Evolutionary conservation across 495 filamentous ascomycete species (phyloP).

Genomic region (Xeromyces bisporus): DNA sequence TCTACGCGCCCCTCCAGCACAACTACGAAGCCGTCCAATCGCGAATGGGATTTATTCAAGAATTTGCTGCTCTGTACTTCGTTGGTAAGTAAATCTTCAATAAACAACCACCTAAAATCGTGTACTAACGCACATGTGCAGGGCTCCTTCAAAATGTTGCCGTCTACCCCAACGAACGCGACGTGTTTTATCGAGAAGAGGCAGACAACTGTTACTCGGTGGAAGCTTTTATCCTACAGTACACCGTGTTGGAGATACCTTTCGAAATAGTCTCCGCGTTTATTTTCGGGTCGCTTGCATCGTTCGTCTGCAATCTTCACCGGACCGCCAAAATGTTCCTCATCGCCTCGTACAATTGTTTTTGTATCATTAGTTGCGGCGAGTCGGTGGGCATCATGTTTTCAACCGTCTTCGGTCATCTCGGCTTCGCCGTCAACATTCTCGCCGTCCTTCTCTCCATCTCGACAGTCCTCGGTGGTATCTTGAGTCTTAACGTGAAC

Average conservation of each 20-base stretch:
- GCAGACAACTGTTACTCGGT: constrained; percentile 49
- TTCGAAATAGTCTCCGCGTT: constrained; percentile 47
- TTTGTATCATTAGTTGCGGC: constrained; percentile 55
- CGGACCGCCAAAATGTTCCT: constrained; percentile 46
- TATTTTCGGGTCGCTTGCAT: constrained; percentile 43
- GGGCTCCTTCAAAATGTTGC: constrained; percentile 67
- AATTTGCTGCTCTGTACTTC: constrained; percentile 54
- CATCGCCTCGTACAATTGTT: constrained; percentile 46
- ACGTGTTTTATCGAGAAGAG: constrained; percentile 55
- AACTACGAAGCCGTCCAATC: constrained; percentile 52
- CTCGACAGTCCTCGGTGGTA: constrained; percentile 47
- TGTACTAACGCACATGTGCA: no score
- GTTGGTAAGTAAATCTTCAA: constrained; percentile 43
- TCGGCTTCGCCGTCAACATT: constrained; percentile 57
- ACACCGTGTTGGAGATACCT: constrained; percentile 49
- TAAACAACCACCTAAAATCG: no score
- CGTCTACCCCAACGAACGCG: constrained; percentile 49
- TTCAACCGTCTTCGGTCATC: constrained; percentile 56
- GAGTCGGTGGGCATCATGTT: constrained; percentile 68
- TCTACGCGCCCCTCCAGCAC: constrained; percentile 53
- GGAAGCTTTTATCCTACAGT: constrained; percentile 49
- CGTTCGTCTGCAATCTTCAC: constrained; percentile 43
- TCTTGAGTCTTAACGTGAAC: constrained; percentile 51
- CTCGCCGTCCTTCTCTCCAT: constrained; percentile 46
- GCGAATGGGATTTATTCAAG: constrained; percentile 53